Percentiles rank a stretch among this genome's conserved stretches.
phyloP scores from a whole-genome alignment of 208 protist species.

The Acanthamoeba rhysodes region DNA sequence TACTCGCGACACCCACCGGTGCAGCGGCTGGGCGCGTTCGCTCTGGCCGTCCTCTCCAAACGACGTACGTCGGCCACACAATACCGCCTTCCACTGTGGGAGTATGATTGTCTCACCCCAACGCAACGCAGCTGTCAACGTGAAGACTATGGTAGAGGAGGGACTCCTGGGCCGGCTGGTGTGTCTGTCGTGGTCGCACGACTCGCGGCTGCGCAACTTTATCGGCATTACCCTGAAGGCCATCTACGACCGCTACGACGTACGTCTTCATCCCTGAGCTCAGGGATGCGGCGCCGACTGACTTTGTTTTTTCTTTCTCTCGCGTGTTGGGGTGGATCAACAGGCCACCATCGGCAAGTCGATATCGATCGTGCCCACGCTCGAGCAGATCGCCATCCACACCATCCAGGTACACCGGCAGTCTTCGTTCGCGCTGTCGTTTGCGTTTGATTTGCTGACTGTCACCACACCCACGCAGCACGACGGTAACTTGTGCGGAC shows the following conservation, averaged over 20 bases:
- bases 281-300: too few species aligned
- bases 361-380: conserved; percentile 25
- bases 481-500: conserved; percentile 47
- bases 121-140: conserved; percentile 19
- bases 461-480: conserved; percentile 10
- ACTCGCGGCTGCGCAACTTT: conserved; percentile 9
- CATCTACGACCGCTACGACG: conserved; percentile 17
- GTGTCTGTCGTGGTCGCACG: conserved; percentile 62
- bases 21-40: conserved; percentile 46
- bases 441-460: background rate
- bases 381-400: conserved; percentile 73
- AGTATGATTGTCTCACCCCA: background rate
- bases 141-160: conserved; percentile 72
- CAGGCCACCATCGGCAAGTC: conserved; percentile 59
- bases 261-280: background rate
- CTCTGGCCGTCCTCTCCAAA: conserved; percentile 44
- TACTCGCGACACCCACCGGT: conserved; percentile 53
- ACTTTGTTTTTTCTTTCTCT: background rate
- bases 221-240: conserved; percentile 44
- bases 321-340: background rate
- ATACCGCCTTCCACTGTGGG: background rate
- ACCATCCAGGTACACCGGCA: background rate
- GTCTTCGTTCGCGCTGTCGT: background rate
- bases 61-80: background rate
- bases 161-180: conserved; percentile 42